Percentiles rank a stretch among this genome's conserved stretches.
These are phyloP conservation scores for Linaria vulgaris DNA, from an alignment of 257 asterid genomes.

Conservation along the genomic window DNA sequence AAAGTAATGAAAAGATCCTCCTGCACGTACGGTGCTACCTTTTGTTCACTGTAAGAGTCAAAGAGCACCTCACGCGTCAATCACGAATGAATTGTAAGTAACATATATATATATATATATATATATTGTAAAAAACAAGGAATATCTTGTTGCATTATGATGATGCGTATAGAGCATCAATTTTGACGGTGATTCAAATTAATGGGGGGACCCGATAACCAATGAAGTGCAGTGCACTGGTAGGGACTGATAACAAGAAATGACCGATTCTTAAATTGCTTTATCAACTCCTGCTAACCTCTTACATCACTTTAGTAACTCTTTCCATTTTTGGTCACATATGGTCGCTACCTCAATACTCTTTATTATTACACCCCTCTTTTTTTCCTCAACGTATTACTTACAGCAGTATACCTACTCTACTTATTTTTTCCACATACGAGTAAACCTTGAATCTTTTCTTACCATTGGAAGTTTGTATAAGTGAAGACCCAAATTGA, in stretches of 20 bases:
- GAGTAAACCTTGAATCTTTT: not conserved
- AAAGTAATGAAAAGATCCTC: too few species aligned
- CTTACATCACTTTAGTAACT: slow-evolving; percentile 52
- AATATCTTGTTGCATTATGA: not conserved
- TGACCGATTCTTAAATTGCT: slow-evolving; percentile 66
- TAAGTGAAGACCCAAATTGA: too few species aligned
- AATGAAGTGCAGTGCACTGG: slow-evolving; percentile 28
- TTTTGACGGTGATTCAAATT: not conserved
- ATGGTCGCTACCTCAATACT: slow-evolving; percentile 30
- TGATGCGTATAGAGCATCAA: not conserved
- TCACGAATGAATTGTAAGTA: not conserved
- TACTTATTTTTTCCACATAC: slow-evolving; percentile 25
- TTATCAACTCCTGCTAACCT: slow-evolving; percentile 50
- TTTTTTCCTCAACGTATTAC: not conserved
- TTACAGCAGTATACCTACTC: not conserved
- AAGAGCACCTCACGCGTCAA: not conserved
- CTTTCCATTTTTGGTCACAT: slow-evolving; percentile 46
- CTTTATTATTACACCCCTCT: not conserved
- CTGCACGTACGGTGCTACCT: too few species aligned
- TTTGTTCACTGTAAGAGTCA: too few species aligned
- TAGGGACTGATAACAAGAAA: slow-evolving; percentile 77
- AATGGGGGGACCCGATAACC: slow-evolving; percentile 16
- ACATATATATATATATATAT: too few species aligned
- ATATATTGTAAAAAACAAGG: too few species aligned
- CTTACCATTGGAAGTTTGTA: too few species aligned